Evolutionary conservation across 2,329 filamentous ascomycete species (phyloP).

Genomic region (Sclerotinia subarctica): DNA sequence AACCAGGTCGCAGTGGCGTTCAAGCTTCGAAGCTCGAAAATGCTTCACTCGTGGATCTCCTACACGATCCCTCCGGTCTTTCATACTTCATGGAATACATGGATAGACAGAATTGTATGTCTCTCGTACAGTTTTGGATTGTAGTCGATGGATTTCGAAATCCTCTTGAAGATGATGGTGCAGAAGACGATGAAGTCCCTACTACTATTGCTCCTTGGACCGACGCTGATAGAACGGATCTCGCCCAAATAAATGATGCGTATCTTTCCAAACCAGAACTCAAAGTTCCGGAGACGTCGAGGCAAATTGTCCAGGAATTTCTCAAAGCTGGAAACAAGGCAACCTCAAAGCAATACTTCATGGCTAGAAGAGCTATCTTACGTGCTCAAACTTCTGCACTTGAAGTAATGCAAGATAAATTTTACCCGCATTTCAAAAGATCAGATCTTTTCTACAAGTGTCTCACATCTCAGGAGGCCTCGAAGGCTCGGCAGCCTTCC

Average conservation of each 20-base stretch:
- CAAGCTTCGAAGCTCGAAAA: constrained; percentile 65
- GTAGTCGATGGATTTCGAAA: constrained; percentile 96
- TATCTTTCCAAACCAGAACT: constrained; percentile 83
- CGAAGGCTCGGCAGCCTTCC: constrained; percentile 36
- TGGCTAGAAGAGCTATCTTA: constrained; percentile 76
- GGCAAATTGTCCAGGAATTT: constrained; percentile 70
- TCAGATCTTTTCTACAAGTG: constrained; percentile 97
- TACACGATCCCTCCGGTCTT: constrained; percentile 83
- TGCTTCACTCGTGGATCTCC: constrained; percentile 75
- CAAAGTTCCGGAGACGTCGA: constrained; percentile 67
- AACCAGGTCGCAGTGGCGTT: constrained; percentile 32
- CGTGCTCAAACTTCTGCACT: constrained; percentile 78
- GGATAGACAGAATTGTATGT: constrained; percentile 85
- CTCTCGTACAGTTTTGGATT: constrained; percentile 94
- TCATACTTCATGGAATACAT: constrained; percentile 99
- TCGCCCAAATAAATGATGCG: constrained; percentile 86
- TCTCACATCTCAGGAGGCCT: constrained; percentile 78
- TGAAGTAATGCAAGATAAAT: constrained; percentile 75
- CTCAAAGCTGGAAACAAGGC: constrained; percentile 73
- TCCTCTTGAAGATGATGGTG: constrained; percentile 81
- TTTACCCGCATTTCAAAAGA: constrained; percentile 83
- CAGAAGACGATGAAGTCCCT: constrained; percentile 60
- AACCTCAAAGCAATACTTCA: constrained; percentile 76
- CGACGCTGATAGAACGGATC: constrained; percentile 78
- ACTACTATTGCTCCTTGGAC: constrained; percentile 68